Evolutionary conservation across 2,329 filamentous ascomycete genomes (phyloP).

Genomic region (Alternaria consortialis): DNA sequence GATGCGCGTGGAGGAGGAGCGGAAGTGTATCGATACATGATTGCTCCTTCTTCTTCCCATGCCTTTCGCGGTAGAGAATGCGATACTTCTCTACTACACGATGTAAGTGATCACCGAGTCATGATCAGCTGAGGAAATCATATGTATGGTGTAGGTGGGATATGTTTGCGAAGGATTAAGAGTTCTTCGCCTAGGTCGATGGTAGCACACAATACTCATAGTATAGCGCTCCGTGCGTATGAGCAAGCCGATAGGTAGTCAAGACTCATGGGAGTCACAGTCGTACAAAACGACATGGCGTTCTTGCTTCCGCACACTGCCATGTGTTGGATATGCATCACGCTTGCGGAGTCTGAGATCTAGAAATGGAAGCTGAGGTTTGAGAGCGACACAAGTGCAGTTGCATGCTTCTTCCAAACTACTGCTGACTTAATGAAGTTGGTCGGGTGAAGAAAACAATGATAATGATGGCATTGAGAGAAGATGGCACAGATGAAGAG

Average conservation of each 20-base stretch:
- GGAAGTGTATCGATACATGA: slow-evolving; percentile 9
- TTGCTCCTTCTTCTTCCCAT: slow-evolving; percentile 7
- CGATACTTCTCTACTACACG: neutral
- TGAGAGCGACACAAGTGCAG: neutral
- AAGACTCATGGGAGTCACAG: slow-evolving; percentile 17
- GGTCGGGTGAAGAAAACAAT: neutral
- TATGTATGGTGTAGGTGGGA: neutral
- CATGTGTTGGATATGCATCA: neutral
- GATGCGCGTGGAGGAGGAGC: neutral
- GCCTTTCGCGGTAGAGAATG: neutral
- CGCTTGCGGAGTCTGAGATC: neutral
- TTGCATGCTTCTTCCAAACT: neutral
- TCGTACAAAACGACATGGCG: slow-evolving; percentile 10
- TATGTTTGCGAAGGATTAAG: neutral
- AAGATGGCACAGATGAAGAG: neutral
- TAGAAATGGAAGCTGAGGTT: neutral
- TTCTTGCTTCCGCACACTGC: slow-evolving; percentile 1
- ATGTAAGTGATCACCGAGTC: neutral
- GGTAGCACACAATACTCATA: slow-evolving; percentile 16
- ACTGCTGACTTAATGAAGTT: neutral
- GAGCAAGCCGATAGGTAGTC: slow-evolving; percentile 12
- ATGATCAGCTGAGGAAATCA: neutral
- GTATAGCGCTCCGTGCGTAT: neutral
- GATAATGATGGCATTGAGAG: neutral
- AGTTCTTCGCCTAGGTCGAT: neutral